Conservation (phyloP, 257 asterid genomes). For the Solanum piurae region DNA sequence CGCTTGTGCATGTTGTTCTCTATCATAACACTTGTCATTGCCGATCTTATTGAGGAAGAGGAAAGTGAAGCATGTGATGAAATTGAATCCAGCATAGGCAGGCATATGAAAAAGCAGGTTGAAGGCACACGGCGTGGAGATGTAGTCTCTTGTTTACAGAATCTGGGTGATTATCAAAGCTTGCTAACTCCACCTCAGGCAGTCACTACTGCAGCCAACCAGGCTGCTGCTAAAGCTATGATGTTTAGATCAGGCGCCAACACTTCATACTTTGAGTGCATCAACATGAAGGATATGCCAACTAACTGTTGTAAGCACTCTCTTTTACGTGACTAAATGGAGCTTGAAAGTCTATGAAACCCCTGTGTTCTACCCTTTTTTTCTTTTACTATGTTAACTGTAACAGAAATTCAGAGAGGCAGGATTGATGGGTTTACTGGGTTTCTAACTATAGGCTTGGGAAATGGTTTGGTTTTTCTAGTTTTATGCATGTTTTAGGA, state of each 20-base stretch:
- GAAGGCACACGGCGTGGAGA: conserved; percentile 47
- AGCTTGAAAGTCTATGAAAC: not conserved
- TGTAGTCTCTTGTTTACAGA: conserved; percentile 66
- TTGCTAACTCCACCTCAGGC: conserved; percentile 76
- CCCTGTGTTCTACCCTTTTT: not conserved
- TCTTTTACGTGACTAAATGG: not conserved
- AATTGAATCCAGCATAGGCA: conserved; percentile 17
- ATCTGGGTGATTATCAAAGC: conserved; percentile 60
- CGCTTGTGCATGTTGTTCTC: conserved; percentile 86
- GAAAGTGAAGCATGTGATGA: conserved; percentile 34
- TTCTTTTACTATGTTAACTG: not conserved
- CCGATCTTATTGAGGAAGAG: conserved; percentile 91
- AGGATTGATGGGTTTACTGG: not conserved
- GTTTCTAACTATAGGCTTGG: not conserved
- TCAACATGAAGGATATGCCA: conserved; percentile 62
- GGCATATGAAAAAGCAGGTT: conserved; percentile 14
- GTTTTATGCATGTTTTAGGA: not conserved
- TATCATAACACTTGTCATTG: conserved; percentile 73
- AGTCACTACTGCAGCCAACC: conserved; percentile 68
- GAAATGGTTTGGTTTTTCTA: not conserved
- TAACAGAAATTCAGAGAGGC: not conserved
- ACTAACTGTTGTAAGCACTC: conserved; percentile 60
- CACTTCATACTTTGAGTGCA: conserved; percentile 52
- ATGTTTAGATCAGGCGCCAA: conserved; percentile 56
- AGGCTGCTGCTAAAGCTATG: conserved; percentile 91